phyloP scores from a whole-genome alignment of 192 early-diverging fungal genomes.

The Phlyctochytrium planicorne region DNA sequence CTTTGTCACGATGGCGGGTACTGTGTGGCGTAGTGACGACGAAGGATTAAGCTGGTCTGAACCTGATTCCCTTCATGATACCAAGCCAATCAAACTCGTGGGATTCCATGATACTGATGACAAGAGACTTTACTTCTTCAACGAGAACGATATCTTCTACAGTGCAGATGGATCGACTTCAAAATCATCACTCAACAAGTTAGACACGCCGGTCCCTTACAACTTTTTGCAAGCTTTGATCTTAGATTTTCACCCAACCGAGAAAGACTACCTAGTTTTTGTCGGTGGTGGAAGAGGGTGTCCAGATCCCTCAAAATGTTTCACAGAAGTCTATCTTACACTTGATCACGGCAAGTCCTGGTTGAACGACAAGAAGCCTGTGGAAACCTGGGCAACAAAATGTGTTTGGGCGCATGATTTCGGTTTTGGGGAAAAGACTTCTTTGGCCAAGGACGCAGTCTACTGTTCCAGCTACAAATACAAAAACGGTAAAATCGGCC shows the following conservation, averaged over 20 bases:
- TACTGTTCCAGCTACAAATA: conserved; percentile 69
- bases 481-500: conserved; percentile 58
- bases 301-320: conserved; percentile 47
- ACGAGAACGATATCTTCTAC: conserved; percentile 30
- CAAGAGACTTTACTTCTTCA: conserved; percentile 53
- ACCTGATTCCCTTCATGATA: conserved; percentile 35
- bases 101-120: conserved; percentile 70
- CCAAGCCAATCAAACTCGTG: conserved; percentile 54
- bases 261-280: conserved; percentile 87
- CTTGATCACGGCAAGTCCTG: conserved; percentile 71
- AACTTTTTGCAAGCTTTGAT: conserved; percentile 69
- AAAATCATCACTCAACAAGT: conserved; percentile 35
- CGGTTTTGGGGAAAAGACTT: conserved; percentile 6
- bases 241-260: conserved; percentile 84
- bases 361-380: conserved; percentile 41
- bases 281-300: conserved; percentile 58
- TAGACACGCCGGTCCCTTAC: conserved; percentile 57
- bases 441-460: conserved; percentile 64
- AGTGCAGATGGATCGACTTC: conserved; percentile 60
- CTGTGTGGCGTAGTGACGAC: conserved; percentile 68
- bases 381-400: conserved; percentile 82
- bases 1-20: conserved; percentile 54
- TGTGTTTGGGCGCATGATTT: conserved; percentile 66
- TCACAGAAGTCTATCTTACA: conserved; percentile 72
- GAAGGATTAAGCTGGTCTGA: conserved; percentile 75